These are phyloP conservation scores for Coemansia sp. DNA, from an alignment of 192 early-diverging fungal genomes.

Conservation along the genomic window DNA sequence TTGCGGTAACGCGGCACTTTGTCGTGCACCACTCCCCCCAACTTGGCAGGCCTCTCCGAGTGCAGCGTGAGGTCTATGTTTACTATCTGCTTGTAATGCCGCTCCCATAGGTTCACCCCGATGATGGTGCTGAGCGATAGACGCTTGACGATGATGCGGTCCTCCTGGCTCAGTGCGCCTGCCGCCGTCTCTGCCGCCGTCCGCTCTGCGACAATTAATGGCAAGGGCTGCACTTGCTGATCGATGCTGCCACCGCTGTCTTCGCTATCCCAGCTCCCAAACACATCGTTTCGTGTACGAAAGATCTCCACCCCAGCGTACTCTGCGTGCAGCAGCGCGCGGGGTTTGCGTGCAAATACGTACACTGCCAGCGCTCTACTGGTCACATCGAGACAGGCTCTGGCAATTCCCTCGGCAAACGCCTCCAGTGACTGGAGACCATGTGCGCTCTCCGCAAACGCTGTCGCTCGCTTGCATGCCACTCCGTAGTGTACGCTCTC, in stretches of 20 bases:
- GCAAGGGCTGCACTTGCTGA: constrained; percentile 1
- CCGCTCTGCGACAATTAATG: constrained; percentile 25
- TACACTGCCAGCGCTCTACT: constrained; percentile 62
- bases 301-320: constrained; percentile 87
- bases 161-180: constrained; percentile 57
- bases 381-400: constrained; percentile 62
- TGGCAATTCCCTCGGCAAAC: constrained; percentile 66
- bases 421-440: constrained; percentile 72
- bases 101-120: constrained; percentile 94
- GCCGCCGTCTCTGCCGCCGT: constrained; percentile 30
- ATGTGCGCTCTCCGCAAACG: constrained; percentile 70
- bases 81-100: constrained; percentile 89
- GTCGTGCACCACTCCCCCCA: constrained; percentile 47
- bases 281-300: constrained; percentile 63
- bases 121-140: constrained; percentile 82
- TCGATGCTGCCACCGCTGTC: constrained; percentile 5
- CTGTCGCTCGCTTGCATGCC: constrained; percentile 71
- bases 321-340: constrained; percentile 87
- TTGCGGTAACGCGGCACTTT: constrained; percentile 75
- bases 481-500: constrained; percentile 82
- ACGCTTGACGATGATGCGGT: constrained; percentile 82
- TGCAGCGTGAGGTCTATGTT: constrained; percentile 67
- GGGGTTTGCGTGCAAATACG: constrained; percentile 77
- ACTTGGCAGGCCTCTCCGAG: constrained; percentile 13
- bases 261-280: constrained; percentile 35